Percentiles rank a stretch among this genome's conserved stretches.
phyloP scores from a whole-genome alignment of 495 filamentous ascomycete genomes.

The Chaetomidium leptoderma region DNA sequence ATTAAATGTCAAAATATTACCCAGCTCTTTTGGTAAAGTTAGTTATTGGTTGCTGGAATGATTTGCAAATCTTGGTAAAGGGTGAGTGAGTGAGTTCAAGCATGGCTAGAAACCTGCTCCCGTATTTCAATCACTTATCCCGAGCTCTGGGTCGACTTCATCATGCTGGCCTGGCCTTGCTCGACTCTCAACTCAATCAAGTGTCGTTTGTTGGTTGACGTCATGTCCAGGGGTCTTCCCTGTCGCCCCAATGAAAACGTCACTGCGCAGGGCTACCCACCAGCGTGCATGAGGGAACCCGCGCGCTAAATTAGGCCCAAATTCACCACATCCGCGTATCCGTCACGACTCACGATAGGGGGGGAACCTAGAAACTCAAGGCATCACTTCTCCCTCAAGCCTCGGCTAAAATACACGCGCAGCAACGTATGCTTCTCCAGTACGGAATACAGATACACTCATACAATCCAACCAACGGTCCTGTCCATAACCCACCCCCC shows the following conservation, averaged over 20 bases:
- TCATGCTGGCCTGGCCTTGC: neutral
- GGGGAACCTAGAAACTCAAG: too few relatives aligned
- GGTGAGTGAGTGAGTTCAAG: too few relatives aligned
- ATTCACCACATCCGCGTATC: too few relatives aligned
- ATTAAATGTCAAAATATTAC: too few relatives aligned
- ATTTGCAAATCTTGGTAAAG: too few relatives aligned
- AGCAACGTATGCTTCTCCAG: neutral
- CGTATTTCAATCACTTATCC: neutral
- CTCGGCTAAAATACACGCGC: neutral
- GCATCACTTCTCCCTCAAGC: neutral
- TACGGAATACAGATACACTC: neutral
- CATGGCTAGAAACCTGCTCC: too few relatives aligned
- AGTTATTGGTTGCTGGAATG: too few relatives aligned
- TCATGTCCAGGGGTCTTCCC: neutral
- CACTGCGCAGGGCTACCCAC: neutral
- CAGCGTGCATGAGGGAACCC: neutral
- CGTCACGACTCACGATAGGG: too few relatives aligned
- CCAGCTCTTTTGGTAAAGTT: too few relatives aligned
- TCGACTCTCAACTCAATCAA: neutral
- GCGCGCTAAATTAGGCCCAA: too few relatives aligned
- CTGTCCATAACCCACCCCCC: neutral
- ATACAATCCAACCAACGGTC: slow-evolving; percentile 1
- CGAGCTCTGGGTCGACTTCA: neutral
- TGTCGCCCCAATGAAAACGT: neutral
- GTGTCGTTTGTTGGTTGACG: neutral